Base-by-base conservation (phyloP, 768 basidiomycete species). In the Filobasidium floriforme region DNA sequence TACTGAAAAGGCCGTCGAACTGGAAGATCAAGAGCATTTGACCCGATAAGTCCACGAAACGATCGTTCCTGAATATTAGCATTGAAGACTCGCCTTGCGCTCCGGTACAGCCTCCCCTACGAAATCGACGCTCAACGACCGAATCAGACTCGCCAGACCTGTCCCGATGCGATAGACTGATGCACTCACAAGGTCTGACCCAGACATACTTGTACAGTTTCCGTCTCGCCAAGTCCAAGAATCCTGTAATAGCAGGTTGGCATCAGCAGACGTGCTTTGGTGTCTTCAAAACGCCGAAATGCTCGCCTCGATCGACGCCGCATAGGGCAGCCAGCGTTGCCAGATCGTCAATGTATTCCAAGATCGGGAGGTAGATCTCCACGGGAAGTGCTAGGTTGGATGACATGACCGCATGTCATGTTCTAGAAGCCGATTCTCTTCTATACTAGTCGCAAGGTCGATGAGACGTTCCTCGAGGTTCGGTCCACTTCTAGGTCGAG, bases 121-220 rank as follows among this genome's bases (percentile, higher is more conserved):
- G 41, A 57, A 22, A 10, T 44, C 22, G 6, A 15, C 7, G 19
- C 2, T n/a, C 24, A 18, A 51, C 32, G 19, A n/a, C 43, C 44
- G 19, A 41, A 41, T 46, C 41, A 26, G 28, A 22, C n/a, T 22
- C 29, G 26, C 32, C 14, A 43, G 6, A 28, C 11, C 22, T 3
- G 4, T 37, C 32, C 3, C 32, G 9, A 37, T 9, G 4, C 9
- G 46, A 5, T 14, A 22, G n/a, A 52, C 10, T 1, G 37, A 11
- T 40, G 1, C 51, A 68, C 67, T 24, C 49, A 68, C 67, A 68
- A 29, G 67, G 67, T 28, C 67, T 40, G 0, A 68, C 51, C 67
- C 67, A 68, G 7, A 68, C 51, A 29, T 51, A 37, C 19, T 24
- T 62, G 37, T 68, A 68, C 62, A 68, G 24, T 32, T 60, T 55